Evolutionary conservation across 2,329 filamentous ascomycete genomes (phyloP).

Genomic region (Chalara sp.): DNA sequence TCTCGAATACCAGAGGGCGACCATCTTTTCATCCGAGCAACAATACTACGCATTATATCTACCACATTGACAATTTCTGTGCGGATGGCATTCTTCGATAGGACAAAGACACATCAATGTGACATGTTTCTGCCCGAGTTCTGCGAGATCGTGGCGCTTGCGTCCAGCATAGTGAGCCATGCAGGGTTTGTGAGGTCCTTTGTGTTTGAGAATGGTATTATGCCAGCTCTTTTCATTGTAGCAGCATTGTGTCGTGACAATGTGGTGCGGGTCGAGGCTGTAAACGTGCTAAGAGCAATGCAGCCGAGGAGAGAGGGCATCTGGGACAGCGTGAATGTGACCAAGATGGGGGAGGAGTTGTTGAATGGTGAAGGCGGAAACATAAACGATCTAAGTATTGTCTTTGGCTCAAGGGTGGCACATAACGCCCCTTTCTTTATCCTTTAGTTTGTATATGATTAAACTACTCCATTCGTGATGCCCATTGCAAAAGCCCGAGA

Average conservation of each 20-base stretch:
- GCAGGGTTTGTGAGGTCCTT: constrained; percentile 14
- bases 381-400: too few species aligned
- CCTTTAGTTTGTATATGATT: too few species aligned
- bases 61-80: constrained; percentile 9
- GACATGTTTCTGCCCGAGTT: constrained; percentile 5
- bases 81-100: constrained; percentile 5
- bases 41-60: constrained; percentile 10
- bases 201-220: constrained; percentile 17
- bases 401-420: too few species aligned
- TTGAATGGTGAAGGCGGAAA: background rate
- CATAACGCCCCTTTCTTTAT: too few species aligned
- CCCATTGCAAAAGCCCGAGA: too few species aligned
- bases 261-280: constrained; percentile 12
- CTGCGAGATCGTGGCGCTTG: constrained; percentile 12
- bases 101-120: background rate
- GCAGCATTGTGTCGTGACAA: constrained; percentile 9
- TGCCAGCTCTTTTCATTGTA: constrained; percentile 15
- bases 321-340: constrained; percentile 15
- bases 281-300: constrained; percentile 9
- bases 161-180: constrained; percentile 6
- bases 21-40: constrained; percentile 11
- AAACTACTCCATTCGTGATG: too few species aligned
- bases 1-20: background rate
- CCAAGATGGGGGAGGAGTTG: constrained; percentile 7
- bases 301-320: constrained; percentile 14